Conservation (phyloP, 2,329 filamentous ascomycete species). For the Ophiostoma ips region DNA sequence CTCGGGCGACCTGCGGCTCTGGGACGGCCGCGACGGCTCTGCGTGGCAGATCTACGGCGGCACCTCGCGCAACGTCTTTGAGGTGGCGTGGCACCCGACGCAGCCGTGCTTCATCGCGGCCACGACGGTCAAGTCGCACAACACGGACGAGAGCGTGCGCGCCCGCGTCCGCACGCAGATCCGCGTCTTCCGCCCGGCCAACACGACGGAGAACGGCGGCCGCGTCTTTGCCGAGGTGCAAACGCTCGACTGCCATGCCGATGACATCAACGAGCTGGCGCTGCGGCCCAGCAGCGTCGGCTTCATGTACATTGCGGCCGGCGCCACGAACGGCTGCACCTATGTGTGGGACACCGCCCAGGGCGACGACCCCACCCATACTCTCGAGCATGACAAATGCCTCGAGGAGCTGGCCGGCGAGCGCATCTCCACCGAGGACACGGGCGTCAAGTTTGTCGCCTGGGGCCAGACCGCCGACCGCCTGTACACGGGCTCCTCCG, state of each 20-base stretch:
- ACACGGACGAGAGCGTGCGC: conserved; percentile 28
- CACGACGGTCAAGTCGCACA: conserved; percentile 37
- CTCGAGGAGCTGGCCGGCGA: conserved; percentile 18
- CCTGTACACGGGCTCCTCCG: conserved; percentile 50
- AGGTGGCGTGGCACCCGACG: conserved; percentile 48
- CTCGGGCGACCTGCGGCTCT: conserved; percentile 46
- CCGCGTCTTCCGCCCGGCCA: conserved; percentile 33
- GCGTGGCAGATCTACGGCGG: conserved; percentile 35
- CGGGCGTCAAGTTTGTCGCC: conserved; percentile 48
- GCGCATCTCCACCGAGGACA: conserved; percentile 32
- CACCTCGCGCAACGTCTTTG: conserved; percentile 45
- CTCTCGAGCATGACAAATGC: conserved; percentile 36
- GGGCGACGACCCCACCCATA: conserved; percentile 41
- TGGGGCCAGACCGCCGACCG: conserved; percentile 44
- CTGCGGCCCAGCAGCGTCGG: conserved; percentile 19
- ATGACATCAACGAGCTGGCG: conserved; percentile 49
- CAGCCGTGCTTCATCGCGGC: conserved; percentile 41
- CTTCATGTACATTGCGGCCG: conserved; percentile 38
- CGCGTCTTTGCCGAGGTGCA: conserved; percentile 32
- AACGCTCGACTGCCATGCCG: conserved; percentile 42
- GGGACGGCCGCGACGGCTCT: conserved; percentile 33
- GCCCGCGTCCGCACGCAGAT: conserved; percentile 37
- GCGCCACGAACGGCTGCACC: conserved; percentile 46
- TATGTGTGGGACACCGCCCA: conserved; percentile 50
- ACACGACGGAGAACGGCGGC: conserved; percentile 18